These are phyloP conservation scores for Hypoxylon sp. DNA, from an alignment of 2,329 filamentous ascomycete species.

Conservation along the genomic window DNA sequence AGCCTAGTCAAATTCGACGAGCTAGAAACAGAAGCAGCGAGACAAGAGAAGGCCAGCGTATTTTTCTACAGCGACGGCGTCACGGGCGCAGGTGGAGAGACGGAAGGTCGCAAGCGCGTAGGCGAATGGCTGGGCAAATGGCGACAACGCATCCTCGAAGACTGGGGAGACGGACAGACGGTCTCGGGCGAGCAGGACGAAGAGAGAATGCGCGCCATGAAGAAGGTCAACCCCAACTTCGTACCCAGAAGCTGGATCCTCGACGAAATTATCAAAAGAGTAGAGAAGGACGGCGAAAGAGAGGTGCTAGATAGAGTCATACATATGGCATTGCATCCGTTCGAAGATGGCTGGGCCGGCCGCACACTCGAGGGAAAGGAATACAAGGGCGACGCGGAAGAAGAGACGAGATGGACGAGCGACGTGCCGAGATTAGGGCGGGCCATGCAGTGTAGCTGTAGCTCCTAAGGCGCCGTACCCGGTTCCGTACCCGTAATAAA, in stretches of 20 bases:
- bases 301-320: slow-evolving; percentile 80
- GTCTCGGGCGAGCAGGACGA: slow-evolving; percentile 57
- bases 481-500: no score
- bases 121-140: slow-evolving; percentile 84
- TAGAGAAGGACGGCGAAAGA: slow-evolving; percentile 83
- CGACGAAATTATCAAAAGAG: slow-evolving; percentile 88
- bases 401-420: slow-evolving; percentile 83
- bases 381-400: slow-evolving; percentile 67
- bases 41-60: slow-evolving; percentile 69
- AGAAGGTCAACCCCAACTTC: slow-evolving; percentile 90
- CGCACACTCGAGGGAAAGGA: slow-evolving; percentile 55
- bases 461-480: slow-evolving; percentile 66
- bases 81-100: slow-evolving; percentile 64
- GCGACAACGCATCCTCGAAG: slow-evolving; percentile 73
- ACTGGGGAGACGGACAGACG: slow-evolving; percentile 67
- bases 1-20: slow-evolving; percentile 68
- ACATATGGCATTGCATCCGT: slow-evolving; percentile 84
- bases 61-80: slow-evolving; percentile 85
- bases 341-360: slow-evolving; percentile 77
- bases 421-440: slow-evolving; percentile 82
- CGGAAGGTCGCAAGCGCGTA: slow-evolving; percentile 70
- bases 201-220: slow-evolving; percentile 77
- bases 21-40: slow-evolving; percentile 68
- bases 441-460: slow-evolving; percentile 94
- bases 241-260: slow-evolving; percentile 90